Base-by-base conservation (phyloP, 164 flowering plant species). In the Liquidambar formosana region DNA sequence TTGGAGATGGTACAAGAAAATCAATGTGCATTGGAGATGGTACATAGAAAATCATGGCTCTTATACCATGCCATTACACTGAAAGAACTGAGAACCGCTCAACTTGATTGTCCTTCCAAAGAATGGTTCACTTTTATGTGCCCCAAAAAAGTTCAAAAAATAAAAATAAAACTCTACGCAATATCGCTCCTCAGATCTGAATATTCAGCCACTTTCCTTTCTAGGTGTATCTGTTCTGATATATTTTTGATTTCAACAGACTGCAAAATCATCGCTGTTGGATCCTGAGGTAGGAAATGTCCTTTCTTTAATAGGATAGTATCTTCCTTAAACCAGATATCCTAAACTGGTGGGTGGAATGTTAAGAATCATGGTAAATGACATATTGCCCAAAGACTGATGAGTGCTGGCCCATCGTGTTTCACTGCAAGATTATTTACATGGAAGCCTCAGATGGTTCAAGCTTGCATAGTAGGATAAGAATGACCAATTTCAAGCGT, bases 111-210 rank as follows among this genome's bases (percentile, higher is more conserved):
- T 33, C 6, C 6, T 33, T 33, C 41, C 41, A 33, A 33, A 33
- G 4, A 33, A 6, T 33, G 41, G 41, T 6, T 2, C 41, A 33
- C 2, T 33, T 33, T 2, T 33, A n/a, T n/a, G n/a, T n/a, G n/a
- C n/a, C n/a, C n/a, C n/a, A n/a, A n/a, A n/a, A n/a, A n/a, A 6
- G 41, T 33, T 6, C 6, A 33, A 33, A 6, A 33, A 33, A 2
- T 2, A 33, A 33, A 2, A 33, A 33, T 6, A 58, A 27, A 28
- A 12, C 33, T 15, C 22, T 16, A 13, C 1, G 26, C 0, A 33
- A 60, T 38, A 21, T 60, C 33, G 38, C 63, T 44, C 33, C 63
- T 60, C 18, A 22, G 18, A 60, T 59, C 63, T 33, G 46, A 59
- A 59, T 21, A 33, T 28, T 2, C 63, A 33, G 63, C 11, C 18